phyloP scores from a whole-genome alignment of 140 eudicot species.

The Oenanthe javanica region DNA sequence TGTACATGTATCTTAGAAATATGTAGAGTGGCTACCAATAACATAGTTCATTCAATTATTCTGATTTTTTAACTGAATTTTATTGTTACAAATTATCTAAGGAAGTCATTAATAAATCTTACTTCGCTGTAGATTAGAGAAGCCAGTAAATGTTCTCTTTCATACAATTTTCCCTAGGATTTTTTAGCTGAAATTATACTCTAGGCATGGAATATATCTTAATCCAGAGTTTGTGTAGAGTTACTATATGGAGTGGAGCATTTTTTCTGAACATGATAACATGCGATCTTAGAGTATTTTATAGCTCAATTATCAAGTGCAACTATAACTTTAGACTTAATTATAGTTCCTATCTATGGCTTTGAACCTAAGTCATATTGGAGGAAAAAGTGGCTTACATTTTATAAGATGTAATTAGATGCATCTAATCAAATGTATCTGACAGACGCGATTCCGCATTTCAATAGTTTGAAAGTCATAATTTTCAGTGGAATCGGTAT shows the following conservation, averaged over 20 bases:
- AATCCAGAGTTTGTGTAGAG: neutral
- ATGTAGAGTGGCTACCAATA: neutral
- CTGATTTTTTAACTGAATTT: neutral
- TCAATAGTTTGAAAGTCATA: neutral
- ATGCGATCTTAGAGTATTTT: neutral
- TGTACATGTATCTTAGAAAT: neutral
- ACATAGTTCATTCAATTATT: neutral
- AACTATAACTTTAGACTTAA: neutral
- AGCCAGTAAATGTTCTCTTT: neutral
- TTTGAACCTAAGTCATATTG: neutral
- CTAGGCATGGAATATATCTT: neutral
- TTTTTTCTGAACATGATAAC: neutral
- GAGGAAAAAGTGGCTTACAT: neutral
- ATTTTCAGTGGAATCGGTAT: neutral
- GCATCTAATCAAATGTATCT: neutral
- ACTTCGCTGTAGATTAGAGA: neutral
- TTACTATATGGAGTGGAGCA: neutral
- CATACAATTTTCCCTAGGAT: neutral
- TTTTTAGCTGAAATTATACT: neutral
- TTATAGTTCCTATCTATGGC: neutral
- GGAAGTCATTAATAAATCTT: neutral
- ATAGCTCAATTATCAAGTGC: neutral
- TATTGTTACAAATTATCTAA: neutral
- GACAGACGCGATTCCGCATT: neutral
- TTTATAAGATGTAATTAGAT: neutral